Conservation (phyloP, 2,329 filamentous ascomycete genomes). For the Pyricularia grisea region DNA sequence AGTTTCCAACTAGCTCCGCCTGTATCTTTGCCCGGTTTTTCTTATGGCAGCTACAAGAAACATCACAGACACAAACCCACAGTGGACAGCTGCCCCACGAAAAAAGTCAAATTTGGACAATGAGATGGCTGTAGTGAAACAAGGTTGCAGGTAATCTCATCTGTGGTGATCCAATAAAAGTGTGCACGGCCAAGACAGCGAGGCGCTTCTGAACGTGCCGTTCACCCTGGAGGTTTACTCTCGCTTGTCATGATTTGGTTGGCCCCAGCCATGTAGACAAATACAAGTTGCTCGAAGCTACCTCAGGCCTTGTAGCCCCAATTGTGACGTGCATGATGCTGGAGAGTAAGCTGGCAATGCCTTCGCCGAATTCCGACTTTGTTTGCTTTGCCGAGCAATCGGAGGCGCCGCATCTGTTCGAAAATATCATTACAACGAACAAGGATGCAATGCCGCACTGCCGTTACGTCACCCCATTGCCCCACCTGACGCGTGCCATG, state of each 20-base stretch:
- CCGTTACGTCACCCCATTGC: constrained; percentile 4
- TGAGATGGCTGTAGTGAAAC: neutral
- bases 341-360: neutral
- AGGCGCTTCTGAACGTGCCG: neutral
- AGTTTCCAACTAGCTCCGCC: neutral
- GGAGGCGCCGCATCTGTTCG: neutral
- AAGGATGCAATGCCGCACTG: neutral
- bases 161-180: neutral
- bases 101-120: neutral
- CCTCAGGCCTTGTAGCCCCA: neutral
- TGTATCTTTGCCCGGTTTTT: neutral
- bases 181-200: neutral
- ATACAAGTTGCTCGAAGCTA: neutral
- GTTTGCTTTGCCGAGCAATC: neutral
- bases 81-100: neutral
- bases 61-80: neutral
- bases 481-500: constrained; percentile 5
- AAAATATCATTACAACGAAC: neutral
- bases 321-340: neutral
- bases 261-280: neutral
- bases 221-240: neutral
- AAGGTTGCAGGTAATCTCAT: neutral
- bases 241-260: neutral
- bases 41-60: neutral
- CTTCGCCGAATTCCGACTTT: neutral